Base-by-base conservation (phyloP, 1,284 basidiomycete genomes). In the Moesziomyces parantarcticus region DNA sequence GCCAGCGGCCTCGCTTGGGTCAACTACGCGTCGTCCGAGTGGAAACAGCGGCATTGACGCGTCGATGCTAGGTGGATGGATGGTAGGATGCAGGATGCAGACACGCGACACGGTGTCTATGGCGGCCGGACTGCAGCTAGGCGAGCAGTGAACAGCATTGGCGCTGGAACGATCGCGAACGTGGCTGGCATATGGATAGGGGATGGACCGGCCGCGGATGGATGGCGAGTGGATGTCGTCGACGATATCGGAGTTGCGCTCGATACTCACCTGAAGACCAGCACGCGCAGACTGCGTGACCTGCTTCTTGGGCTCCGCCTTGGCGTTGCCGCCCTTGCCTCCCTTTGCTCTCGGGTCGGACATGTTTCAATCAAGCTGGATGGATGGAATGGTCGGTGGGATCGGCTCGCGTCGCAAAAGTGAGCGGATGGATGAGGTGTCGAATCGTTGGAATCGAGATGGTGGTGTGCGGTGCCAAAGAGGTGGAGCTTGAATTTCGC, bases 191-290 rank as follows among this genome's bases (percentile, higher is more conserved):
- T 18, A 5, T 13, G 39, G 3, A 50, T 25, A 1, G 41, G 22
- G 21, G 16, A 41, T 9, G 9, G 43, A 26, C 41, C 44, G 21
- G 25, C 13, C 8, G 29, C 32, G 48, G 53, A 50, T 53, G 58
- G 50, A 52, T 49, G 45, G 25, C 34, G 32, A 16, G 21, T 47
- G 23, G 47, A 45, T 44, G 40, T 14, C 32, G 29, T 10, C 14
- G n/a, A 4, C 6, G 21, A 21, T 13, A 32, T 32, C 29, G 11
- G 29, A 20, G 20, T n/a, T 22, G 16, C 32, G 23, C 44, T 39
- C 1, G 54, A 48, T 59, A 76, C 77, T 78, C 69, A 79, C 77
- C 72, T 79, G 78, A 56, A 79, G 71, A 66, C 78, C 78, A 21
- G 78, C 78, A 54, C 76, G 64, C n/a, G 67, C 50, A 49, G 71